These are phyloP conservation scores for Cokeromyces recurvatus DNA, from an alignment of 371 early-diverging fungal species.

Conservation along the genomic window DNA sequence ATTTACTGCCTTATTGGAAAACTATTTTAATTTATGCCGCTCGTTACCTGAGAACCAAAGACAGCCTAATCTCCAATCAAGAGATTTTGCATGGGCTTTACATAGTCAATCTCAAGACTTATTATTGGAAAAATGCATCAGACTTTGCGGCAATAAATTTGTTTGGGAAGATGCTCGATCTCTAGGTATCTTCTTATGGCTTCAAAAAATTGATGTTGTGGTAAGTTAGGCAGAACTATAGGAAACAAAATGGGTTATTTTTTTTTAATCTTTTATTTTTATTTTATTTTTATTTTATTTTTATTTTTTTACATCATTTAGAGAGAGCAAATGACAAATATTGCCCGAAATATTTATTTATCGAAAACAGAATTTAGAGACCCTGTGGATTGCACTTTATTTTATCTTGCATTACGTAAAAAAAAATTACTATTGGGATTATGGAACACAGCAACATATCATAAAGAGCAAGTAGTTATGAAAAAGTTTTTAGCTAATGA, in stretches of 20 bases:
- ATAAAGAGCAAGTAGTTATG: slow-evolving; percentile 88
- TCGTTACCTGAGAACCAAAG: slow-evolving; percentile 32
- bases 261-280: too few relatives aligned
- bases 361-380: slow-evolving; percentile 68
- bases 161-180: slow-evolving; percentile 77
- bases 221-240: slow-evolving; percentile 31
- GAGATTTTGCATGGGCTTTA: slow-evolving; percentile 84
- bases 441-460: slow-evolving; percentile 81
- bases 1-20: slow-evolving; percentile 68
- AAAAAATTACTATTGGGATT: slow-evolving; percentile 81
- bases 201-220: slow-evolving; percentile 69
- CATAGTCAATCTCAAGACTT: slow-evolving; percentile 90
- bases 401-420: slow-evolving; percentile 84
- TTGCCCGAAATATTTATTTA: slow-evolving; percentile 87
- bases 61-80: slow-evolving; percentile 48
- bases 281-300: too few relatives aligned
- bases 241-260: background rate
- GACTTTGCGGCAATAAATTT: slow-evolving; percentile 59
- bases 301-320: slow-evolving; percentile 13
- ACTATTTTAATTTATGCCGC: slow-evolving; percentile 60
- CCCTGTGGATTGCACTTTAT: slow-evolving; percentile 79
- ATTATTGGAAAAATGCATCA: slow-evolving; percentile 62
- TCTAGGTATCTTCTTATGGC: slow-evolving; percentile 85
- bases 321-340: slow-evolving; percentile 70
- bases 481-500: slow-evolving; percentile 85